These are phyloP conservation scores for Piper betle DNA, from an alignment of 164 flowering plant genomes.

Conservation along the genomic window DNA sequence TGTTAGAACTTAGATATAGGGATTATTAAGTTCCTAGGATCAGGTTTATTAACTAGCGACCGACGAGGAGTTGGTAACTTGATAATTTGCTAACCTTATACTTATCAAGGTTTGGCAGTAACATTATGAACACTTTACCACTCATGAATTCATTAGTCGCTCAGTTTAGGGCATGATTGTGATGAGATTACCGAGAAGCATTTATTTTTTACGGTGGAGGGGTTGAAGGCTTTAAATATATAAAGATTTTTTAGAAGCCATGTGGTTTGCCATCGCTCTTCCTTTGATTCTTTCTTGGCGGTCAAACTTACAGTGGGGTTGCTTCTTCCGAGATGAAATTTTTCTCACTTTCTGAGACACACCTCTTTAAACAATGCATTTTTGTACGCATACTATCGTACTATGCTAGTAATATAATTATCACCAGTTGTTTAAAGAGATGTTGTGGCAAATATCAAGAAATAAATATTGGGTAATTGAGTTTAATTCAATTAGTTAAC, in stretches of 20 bases:
- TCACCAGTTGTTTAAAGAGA: background rate
- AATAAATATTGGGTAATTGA: background rate
- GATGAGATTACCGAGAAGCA: slow-evolving; percentile 26
- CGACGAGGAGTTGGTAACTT: background rate
- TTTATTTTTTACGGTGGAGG: slow-evolving; percentile 17
- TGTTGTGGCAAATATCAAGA: background rate
- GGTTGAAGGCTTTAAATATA: slow-evolving; percentile 25
- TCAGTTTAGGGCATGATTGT: slow-evolving; percentile 12
- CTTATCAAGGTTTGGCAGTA: background rate
- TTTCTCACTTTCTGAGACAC: slow-evolving; percentile 7
- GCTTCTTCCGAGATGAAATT: slow-evolving; percentile 24
- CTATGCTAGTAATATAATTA: background rate
- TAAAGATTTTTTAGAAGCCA: slow-evolving; percentile 13
- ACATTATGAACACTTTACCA: background rate
- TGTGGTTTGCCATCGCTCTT: slow-evolving; percentile 27
- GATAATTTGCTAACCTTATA: background rate
- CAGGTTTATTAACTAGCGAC: too few species aligned
- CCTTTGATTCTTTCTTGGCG: slow-evolving; percentile 49
- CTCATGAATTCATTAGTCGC: background rate
- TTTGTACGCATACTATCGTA: background rate
- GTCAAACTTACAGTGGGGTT: slow-evolving; percentile 42
- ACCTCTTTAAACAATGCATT: background rate
- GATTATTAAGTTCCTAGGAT: background rate
- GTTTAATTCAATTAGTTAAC: background rate
- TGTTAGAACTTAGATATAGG: background rate